Base-by-base conservation (phyloP, 306 rosid genomes). In the Senna tora region DNA sequence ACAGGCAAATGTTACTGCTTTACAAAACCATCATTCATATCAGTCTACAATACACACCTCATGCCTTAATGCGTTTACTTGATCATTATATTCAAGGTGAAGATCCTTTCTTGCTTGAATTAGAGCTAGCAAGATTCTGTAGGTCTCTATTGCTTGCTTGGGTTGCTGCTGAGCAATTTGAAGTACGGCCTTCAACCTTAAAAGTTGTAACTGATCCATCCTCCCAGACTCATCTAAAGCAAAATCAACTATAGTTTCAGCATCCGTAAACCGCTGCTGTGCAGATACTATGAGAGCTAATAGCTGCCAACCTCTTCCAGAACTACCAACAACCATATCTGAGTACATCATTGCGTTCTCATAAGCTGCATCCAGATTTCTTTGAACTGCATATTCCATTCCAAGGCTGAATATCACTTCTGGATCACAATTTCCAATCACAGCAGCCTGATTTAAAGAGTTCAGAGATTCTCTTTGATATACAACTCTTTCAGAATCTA, bases 71-170 rank as follows among this genome's bases (percentile, higher is more conserved):
- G 32, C 22, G 46, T 61, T 67, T 56, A 47, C 67, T 22, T 20
- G 72, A 66, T 81, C 82, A 3, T 79, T 83, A 28, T 76, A 63
- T 75, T 79, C 81, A 72, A 76, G 84, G 73, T 69, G 75, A 55
- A 75, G 52, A 67, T 89, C 92, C 69, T 81, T 88, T 60, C 72
- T 81, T 45, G 91, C 90, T 86, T 82, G 89, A 80, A 91, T 82
- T 69, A 84, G 66, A 59, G 99, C 82, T 34, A 94, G 84, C 87
- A 94, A 84, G 79, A 87, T 74, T 85, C 96, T 87, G 80, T 89
- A 91, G 67, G 91, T 91, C 82, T 94, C 99, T 75, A 91, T 84
- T 53, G 99, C 97, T 79, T 87, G 89, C 81, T 89, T 94, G 43
- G 99, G 99, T 67, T 79, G 88, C 80, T 89, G 80, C 82, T 78